These are phyloP conservation scores for Ustilaginoidea virens DNA, from an alignment of 2,329 filamentous ascomycete genomes.

Conservation along the genomic window DNA sequence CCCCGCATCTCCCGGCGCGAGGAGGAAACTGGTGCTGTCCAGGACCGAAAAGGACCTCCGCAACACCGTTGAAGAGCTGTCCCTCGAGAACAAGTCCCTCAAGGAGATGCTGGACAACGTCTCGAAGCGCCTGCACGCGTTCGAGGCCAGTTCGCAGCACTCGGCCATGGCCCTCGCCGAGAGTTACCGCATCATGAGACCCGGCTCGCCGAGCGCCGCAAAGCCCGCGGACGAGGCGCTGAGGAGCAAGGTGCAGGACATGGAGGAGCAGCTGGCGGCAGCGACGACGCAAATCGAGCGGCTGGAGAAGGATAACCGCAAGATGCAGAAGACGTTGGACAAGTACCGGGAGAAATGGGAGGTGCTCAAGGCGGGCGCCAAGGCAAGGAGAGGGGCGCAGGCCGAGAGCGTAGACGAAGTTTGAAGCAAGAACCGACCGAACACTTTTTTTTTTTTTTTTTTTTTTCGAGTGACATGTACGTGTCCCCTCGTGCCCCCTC, in stretches of 20 bases:
- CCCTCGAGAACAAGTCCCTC: slow-evolving; percentile 74
- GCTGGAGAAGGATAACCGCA: slow-evolving; percentile 46
- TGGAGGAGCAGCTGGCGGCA: slow-evolving; percentile 49
- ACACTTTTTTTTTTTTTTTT: background rate
- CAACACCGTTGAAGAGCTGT: slow-evolving; percentile 75
- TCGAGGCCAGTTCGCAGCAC: slow-evolving; percentile 82
- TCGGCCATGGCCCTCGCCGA: slow-evolving; percentile 76
- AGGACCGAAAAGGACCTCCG: slow-evolving; percentile 28
- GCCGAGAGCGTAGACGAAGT: slow-evolving; percentile 20
- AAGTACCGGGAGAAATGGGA: slow-evolving; percentile 49
- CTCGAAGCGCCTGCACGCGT: slow-evolving; percentile 75
- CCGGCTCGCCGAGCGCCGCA: slow-evolving; percentile 29
- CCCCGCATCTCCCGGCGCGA: slow-evolving; percentile 25
- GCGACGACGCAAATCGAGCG: slow-evolving; percentile 46
- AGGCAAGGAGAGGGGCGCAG: slow-evolving; percentile 30
- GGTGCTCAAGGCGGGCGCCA: slow-evolving; percentile 43
- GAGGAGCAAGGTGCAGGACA: slow-evolving; percentile 38
- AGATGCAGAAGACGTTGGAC: slow-evolving; percentile 37
- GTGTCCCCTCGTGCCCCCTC: background rate
- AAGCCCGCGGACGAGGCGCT: slow-evolving; percentile 19
- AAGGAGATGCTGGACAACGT: slow-evolving; percentile 77
- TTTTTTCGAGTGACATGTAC: background rate
- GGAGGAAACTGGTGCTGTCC: slow-evolving; percentile 24
- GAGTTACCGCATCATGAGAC: slow-evolving; percentile 51
- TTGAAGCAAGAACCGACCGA: slow-evolving; percentile 1